These are phyloP conservation scores for Wallacemonas sp. DNA, from an alignment of 208 protist genomes.

Conservation along the genomic window DNA sequence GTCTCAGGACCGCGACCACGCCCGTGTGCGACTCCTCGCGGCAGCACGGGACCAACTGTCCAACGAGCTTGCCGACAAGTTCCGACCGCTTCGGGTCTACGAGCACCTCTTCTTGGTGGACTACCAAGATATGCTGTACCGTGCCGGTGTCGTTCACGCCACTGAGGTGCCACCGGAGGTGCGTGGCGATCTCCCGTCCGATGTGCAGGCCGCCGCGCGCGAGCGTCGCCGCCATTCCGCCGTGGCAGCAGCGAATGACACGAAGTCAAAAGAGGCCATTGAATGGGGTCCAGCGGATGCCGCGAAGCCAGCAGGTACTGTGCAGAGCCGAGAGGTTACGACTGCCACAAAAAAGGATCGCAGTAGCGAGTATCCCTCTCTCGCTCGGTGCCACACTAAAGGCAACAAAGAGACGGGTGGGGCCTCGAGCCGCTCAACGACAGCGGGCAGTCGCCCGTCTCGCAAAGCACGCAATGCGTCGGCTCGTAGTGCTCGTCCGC, in stretches of 20 bases:
- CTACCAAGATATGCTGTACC: slow-evolving; percentile 48
- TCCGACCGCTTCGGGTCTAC: slow-evolving; percentile 51
- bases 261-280: slow-evolving; percentile 26
- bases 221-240: slow-evolving; percentile 1
- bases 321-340: neutral
- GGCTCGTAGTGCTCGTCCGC: too few relatives aligned
- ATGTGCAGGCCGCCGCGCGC: slow-evolving; percentile 15
- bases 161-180: slow-evolving; percentile 25
- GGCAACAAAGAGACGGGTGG: neutral
- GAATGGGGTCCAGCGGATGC: slow-evolving; percentile 21
- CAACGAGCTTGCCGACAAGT: slow-evolving; percentile 7
- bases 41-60: slow-evolving; percentile 14
- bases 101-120: slow-evolving; percentile 63
- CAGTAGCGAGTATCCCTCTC: slow-evolving; percentile 18
- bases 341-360: slow-evolving; percentile 5
- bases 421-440: neutral
- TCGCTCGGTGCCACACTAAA: slow-evolving; percentile 24
- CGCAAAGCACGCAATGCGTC: too few relatives aligned
- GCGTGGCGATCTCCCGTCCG: slow-evolving; percentile 20
- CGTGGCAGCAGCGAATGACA: slow-evolving; percentile 16
- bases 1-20: slow-evolving; percentile 18
- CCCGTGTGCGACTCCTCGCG: slow-evolving; percentile 30
- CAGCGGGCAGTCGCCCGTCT: neutral
- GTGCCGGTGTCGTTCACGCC: slow-evolving; percentile 27
- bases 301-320: neutral